Evolutionary conservation across 495 filamentous ascomycete genomes (phyloP).

Genomic region (Amphirosellinia nigrospora): DNA sequence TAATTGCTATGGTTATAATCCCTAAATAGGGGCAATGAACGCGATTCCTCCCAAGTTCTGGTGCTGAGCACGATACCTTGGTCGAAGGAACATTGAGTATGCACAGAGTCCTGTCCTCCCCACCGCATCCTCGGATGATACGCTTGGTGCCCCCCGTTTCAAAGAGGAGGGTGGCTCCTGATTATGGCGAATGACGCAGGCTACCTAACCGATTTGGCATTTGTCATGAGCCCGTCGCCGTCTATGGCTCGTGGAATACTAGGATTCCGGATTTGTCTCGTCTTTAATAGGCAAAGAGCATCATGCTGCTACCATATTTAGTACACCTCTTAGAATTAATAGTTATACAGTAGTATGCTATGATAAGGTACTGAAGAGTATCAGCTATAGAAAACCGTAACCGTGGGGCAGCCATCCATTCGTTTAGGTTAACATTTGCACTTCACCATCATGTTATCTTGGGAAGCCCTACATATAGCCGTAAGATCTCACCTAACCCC

Average conservation of each 20-base stretch:
- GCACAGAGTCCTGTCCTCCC: neutral
- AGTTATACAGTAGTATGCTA: neutral
- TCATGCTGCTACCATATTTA: neutral
- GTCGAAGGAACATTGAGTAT: neutral
- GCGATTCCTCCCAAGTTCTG: neutral
- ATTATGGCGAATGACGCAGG: neutral
- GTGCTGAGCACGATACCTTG: neutral
- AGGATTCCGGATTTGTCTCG: constrained; percentile 1
- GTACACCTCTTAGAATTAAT: neutral
- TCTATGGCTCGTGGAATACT: neutral
- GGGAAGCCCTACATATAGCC: neutral
- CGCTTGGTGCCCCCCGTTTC: constrained; percentile 5
- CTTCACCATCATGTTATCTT: neutral
- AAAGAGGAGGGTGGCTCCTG: constrained; percentile 17
- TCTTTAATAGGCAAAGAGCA: constrained; percentile 11
- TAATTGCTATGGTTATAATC: neutral
- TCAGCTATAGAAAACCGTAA: neutral
- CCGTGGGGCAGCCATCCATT: neutral
- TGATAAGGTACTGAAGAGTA: neutral
- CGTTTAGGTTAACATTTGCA: neutral
- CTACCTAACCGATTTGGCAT: constrained; percentile 20
- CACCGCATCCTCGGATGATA: constrained; percentile 9
- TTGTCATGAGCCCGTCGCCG: constrained; percentile 17
- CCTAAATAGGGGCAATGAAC: neutral
- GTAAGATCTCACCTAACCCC: neutral